Conservation (phyloP, 2,329 filamentous ascomycete genomes). For the Microdochium bolleyi region DNA sequence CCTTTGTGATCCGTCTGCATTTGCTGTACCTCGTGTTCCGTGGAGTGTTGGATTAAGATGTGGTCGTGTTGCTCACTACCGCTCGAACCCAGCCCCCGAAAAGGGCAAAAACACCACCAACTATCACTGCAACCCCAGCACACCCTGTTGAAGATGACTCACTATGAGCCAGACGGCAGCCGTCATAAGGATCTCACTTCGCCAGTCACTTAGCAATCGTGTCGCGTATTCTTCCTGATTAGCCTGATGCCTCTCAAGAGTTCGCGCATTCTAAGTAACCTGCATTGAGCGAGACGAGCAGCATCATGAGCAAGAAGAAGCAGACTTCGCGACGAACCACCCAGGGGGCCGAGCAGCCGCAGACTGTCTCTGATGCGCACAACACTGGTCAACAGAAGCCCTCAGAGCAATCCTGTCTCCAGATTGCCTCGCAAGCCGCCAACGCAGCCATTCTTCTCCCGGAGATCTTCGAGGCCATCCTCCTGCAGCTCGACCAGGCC, state of each 20-base stretch:
- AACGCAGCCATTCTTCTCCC: slow-evolving; percentile 3
- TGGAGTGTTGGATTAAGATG: not conserved
- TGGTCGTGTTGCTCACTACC: not conserved
- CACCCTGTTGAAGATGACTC: not conserved
- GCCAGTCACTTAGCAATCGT: not conserved
- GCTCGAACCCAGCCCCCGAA: not conserved
- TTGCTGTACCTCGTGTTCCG: not conserved
- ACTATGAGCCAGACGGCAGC: not conserved
- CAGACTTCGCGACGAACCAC: not conserved
- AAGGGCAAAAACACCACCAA: not conserved
- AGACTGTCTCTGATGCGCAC: not conserved
- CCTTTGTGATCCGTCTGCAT: not conserved
- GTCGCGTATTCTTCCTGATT: not conserved
- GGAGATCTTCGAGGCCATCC: slow-evolving; percentile 10
- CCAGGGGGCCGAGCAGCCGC: not conserved
- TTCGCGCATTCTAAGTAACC: not conserved
- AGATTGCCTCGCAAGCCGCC: not conserved
- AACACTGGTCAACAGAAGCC: not conserved
- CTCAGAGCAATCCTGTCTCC: not conserved
- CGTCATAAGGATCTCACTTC: not conserved
- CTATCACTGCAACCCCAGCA: not conserved
- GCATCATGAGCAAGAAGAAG: not conserved
- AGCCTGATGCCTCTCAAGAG: not conserved
- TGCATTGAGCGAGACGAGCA: not conserved
- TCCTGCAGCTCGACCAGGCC: slow-evolving; percentile 7